These are phyloP conservation scores for Cryptococcus floricola DNA, from an alignment of 1,284 basidiomycete species.

Conservation along the genomic window DNA sequence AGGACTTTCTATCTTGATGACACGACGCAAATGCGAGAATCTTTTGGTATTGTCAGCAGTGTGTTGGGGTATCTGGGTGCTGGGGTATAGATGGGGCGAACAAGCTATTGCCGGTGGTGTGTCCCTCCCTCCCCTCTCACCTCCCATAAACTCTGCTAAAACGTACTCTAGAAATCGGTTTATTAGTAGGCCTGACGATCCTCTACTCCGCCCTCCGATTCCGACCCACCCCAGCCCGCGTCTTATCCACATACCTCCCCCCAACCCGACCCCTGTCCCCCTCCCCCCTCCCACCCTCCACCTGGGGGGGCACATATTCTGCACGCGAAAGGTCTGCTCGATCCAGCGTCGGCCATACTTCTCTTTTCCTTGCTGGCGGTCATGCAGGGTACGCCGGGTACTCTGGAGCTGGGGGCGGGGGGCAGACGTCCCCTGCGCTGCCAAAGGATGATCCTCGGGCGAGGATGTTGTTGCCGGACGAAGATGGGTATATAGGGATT, in stretches of 20 bases:
- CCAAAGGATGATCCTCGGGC: constrained; percentile 14
- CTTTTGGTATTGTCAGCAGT: constrained; percentile 34
- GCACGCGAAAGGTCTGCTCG: constrained; percentile 14
- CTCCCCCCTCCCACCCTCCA: neutral
- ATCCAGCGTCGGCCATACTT: neutral
- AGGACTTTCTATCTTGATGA: constrained; percentile 20
- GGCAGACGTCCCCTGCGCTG: neutral
- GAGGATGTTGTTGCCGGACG: constrained; percentile 7
- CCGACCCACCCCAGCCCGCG: constrained; percentile 9
- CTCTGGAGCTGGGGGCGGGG: too few species aligned
- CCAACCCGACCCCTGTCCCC: constrained; percentile 9
- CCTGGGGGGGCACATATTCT: neutral
- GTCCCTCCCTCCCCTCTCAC: neutral
- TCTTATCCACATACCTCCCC: constrained; percentile 6
- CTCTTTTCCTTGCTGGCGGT: neutral
- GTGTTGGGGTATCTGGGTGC: constrained; percentile 26
- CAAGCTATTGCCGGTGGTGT: constrained; percentile 42
- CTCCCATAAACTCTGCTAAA: constrained; percentile 5
- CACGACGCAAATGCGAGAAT: constrained; percentile 38
- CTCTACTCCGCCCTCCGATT: constrained; percentile 22
- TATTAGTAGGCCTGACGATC: constrained; percentile 26
- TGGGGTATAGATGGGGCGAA: constrained; percentile 38
- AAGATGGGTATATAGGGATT: constrained; percentile 19
- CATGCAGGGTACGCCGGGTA: too few species aligned
- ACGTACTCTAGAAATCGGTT: constrained; percentile 25